Evolutionary conservation across 1,284 basidiomycete species (phyloP).

Genomic region (Ganoderma lucidum): DNA sequence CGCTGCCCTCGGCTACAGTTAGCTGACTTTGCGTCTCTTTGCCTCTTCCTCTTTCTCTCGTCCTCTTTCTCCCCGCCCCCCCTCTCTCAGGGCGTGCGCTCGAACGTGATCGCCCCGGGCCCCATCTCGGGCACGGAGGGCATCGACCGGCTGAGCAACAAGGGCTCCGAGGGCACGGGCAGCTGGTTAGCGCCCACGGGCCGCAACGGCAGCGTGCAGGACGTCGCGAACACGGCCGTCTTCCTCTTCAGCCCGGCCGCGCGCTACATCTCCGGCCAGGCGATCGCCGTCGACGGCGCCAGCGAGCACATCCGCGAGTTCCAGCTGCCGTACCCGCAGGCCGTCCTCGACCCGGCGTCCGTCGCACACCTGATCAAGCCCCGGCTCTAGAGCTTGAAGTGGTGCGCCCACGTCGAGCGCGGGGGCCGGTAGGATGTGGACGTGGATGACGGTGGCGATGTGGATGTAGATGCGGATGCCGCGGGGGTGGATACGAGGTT

Average conservation of each 20-base stretch:
- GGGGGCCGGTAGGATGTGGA: neutral
- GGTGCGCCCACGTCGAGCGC: neutral
- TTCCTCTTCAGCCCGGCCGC: conserved; percentile 94
- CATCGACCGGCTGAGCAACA: conserved; percentile 46
- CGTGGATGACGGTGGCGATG: neutral
- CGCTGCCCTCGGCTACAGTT: no score
- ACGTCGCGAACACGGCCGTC: conserved; percentile 83
- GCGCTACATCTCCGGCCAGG: conserved; percentile 80
- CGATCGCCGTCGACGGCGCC: conserved; percentile 75
- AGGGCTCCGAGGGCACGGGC: neutral
- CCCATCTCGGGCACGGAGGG: conserved; percentile 90
- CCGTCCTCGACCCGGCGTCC: conserved; percentile 66
- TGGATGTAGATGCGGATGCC: neutral
- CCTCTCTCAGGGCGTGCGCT: conserved; percentile 92
- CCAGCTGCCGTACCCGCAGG: conserved; percentile 69
- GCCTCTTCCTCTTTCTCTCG: no score
- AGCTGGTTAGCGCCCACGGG: conserved; percentile 63
- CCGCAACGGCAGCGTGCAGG: conserved; percentile 70
- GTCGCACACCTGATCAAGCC: conserved; percentile 50
- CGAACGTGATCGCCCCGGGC: conserved; percentile 92
- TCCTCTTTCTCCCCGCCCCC: no score
- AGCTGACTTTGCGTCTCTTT: no score
- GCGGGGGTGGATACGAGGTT: conserved; percentile 15
- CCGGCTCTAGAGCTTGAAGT: conserved; percentile 41
- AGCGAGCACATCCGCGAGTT: conserved; percentile 59